Percentiles rank a stretch among this genome's conserved stretches.
Conservation (phyloP, 257 asterid genomes). For the Perilla frutescens region DNA sequence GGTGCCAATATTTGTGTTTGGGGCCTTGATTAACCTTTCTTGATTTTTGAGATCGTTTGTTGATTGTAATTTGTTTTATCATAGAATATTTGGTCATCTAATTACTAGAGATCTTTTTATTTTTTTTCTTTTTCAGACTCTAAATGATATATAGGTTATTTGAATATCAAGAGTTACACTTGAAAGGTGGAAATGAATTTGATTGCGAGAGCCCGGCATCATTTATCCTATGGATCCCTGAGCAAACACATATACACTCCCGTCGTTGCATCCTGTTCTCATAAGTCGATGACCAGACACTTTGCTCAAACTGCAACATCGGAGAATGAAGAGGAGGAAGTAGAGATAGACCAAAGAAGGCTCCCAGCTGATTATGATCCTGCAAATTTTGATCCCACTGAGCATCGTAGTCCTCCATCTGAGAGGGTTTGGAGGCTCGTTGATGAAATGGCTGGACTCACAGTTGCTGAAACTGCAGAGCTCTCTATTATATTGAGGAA, state of each 20-base stretch:
- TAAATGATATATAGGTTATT: constrained; percentile 31
- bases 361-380: constrained; percentile 93
- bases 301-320: constrained; percentile 61
- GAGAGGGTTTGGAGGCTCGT: constrained; percentile 84
- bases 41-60: not conserved
- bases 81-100: not conserved
- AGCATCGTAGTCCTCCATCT: constrained; percentile 83
- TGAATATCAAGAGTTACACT: constrained; percentile 2
- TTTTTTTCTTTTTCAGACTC: not conserved
- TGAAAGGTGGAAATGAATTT: constrained; percentile 57
- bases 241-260: constrained; percentile 39
- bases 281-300: constrained; percentile 45
- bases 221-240: constrained; percentile 45
- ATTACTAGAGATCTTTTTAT: not conserved
- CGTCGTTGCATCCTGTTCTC: constrained; percentile 28
- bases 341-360: constrained; percentile 75
- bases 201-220: constrained; percentile 55
- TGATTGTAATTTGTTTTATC: not conserved
- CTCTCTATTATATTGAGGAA: constrained; percentile 59
- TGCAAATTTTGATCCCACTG: constrained; percentile 73
- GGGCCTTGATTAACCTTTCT: not conserved
- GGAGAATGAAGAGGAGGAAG: constrained; percentile 66
- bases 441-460: constrained; percentile 76
- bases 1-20: not conserved
- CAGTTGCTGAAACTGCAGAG: constrained; percentile 67